These are phyloP conservation scores for Firmiana major DNA, from an alignment of 345 rosid genomes.

Conservation along the genomic window DNA sequence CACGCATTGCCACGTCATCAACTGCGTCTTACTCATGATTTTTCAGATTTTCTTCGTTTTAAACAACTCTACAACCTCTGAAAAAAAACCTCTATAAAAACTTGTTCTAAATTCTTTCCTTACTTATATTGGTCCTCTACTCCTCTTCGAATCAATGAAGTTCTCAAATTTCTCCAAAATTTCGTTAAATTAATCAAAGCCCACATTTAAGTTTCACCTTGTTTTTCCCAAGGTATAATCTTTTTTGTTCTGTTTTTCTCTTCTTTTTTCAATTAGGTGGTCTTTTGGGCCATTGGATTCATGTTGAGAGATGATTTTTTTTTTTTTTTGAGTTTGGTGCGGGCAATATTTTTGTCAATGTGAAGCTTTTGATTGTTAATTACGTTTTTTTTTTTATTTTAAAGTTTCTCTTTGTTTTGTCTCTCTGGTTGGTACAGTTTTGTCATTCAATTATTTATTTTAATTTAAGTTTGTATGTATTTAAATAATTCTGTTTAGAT, in stretches of 20 bases:
- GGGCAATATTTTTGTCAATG: constrained; percentile 22
- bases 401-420: constrained; percentile 17
- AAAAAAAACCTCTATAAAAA: not conserved
- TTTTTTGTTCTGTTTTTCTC: not conserved
- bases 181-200: not conserved
- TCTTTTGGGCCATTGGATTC: not conserved
- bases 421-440: constrained; percentile 24
- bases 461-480: not conserved
- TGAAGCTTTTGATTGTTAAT: constrained; percentile 26
- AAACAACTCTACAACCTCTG: not conserved
- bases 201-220: not conserved
- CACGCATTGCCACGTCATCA: not conserved
- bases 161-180: not conserved
- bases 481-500: not conserved
- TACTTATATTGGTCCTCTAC: not conserved
- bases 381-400: constrained; percentile 27
- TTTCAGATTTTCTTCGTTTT: too few species aligned
- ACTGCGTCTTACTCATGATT: too few species aligned
- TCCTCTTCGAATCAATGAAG: not conserved
- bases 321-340: constrained; percentile 11
- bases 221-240: not conserved
- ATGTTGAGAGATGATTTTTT: constrained; percentile 15
- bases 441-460: not conserved
- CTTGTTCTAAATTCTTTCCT: not conserved
- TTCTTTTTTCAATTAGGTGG: not conserved